Evolutionary conservation across 768 basidiomycete genomes (phyloP).

Genomic region (Termitomyces sp.): DNA sequence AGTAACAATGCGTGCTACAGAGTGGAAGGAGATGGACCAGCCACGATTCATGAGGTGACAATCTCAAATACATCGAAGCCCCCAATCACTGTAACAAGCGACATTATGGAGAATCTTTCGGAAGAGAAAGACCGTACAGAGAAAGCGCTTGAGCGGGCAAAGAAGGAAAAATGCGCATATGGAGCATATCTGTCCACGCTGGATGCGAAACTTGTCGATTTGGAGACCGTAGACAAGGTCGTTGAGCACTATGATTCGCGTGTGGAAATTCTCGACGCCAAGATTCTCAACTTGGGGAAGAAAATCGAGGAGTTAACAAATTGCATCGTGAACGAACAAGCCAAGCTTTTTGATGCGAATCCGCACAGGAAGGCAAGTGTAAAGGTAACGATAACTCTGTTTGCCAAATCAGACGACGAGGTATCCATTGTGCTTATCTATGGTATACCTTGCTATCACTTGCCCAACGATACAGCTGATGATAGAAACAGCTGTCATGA

Average conservation of each 20-base stretch:
- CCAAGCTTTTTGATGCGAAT: constrained; percentile 4
- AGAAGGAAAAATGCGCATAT: constrained; percentile 17
- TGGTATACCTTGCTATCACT: constrained; percentile 14
- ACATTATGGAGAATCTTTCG: constrained; percentile 15
- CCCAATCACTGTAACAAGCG: constrained; percentile 14
- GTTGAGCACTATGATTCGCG: constrained; percentile 18
- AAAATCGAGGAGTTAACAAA: constrained; percentile 11
- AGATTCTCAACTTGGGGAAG: constrained; percentile 15
- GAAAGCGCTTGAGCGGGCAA: constrained; percentile 18
- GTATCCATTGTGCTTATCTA: constrained; percentile 27
- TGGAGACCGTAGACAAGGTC: constrained; percentile 12
- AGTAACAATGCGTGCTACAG: constrained; percentile 11
- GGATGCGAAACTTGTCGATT: constrained; percentile 18
- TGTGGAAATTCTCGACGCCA: constrained; percentile 21
- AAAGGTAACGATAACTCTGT: constrained; percentile 19
- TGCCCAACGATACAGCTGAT: neutral
- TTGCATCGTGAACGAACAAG: constrained; percentile 16
- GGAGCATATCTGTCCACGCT: constrained; percentile 22
- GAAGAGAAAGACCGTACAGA: constrained; percentile 10
- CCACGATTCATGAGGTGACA: constrained; percentile 31
- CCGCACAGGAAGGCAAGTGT: constrained; percentile 12
- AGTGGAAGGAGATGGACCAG: constrained; percentile 27
- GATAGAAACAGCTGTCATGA: constrained; percentile 23
- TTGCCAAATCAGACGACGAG: constrained; percentile 19
- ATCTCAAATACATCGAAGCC: constrained; percentile 14